Evolutionary conservation across 345 rosid species (phyloP).

Genomic region (Eucalyptus erythrocorys): DNA sequence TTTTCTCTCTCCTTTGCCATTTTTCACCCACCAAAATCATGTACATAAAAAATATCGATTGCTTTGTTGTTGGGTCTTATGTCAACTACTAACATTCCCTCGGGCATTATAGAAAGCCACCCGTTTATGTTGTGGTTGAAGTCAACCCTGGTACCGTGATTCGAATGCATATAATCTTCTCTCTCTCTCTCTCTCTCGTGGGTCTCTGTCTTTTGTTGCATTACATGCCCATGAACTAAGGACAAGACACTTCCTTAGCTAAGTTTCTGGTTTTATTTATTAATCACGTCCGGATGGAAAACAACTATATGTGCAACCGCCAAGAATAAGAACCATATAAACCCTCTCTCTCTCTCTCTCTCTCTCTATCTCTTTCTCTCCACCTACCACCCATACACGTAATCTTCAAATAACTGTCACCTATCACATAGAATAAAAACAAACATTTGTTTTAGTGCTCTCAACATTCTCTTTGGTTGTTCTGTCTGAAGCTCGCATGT

Average conservation of each 20-base stretch:
- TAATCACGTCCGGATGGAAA: neutral
- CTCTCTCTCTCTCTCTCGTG: neutral
- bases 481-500: neutral
- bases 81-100: neutral
- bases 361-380: neutral
- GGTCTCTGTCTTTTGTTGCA: neutral
- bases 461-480: slow-evolving; percentile 14
- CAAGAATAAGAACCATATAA: neutral
- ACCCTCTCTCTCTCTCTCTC: neutral
- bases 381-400: slow-evolving; percentile 6
- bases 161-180: neutral
- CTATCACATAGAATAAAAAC: slow-evolving; percentile 1
- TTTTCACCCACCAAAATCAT: neutral
- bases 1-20: neutral
- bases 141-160: neutral
- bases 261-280: neutral
- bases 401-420: slow-evolving; percentile 1
- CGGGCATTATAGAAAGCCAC: neutral
- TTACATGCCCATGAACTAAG: neutral
- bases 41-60: neutral
- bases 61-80: neutral
- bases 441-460: neutral
- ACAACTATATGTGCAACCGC: neutral
- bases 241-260: neutral
- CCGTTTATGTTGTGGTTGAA: neutral